Percentiles rank a stretch among this genome's conserved stretches.
These are phyloP conservation scores for Boletellus ananas DNA, from an alignment of 768 basidiomycete genomes.

Conservation along the genomic window DNA sequence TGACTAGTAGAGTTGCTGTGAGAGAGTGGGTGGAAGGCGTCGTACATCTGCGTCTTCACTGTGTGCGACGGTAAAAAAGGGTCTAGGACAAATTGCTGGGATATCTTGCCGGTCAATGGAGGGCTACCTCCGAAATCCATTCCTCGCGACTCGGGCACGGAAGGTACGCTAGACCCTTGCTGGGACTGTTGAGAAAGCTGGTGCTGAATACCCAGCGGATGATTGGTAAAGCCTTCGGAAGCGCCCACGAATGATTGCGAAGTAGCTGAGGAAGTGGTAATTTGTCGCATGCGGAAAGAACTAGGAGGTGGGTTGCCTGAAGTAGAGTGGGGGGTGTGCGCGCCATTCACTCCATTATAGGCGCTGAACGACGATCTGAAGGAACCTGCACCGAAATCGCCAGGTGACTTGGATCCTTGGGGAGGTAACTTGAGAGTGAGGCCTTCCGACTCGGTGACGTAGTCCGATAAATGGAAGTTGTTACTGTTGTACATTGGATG, in stretches of 20 bases:
- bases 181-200: slow-evolving; percentile 36
- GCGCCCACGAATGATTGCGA: slow-evolving; percentile 25
- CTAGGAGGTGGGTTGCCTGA: slow-evolving; percentile 31
- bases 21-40: slow-evolving; percentile 32
- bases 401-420: slow-evolving; percentile 25
- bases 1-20: slow-evolving; percentile 32
- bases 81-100: slow-evolving; percentile 32
- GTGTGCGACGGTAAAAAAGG: slow-evolving; percentile 33
- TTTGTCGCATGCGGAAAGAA: slow-evolving; percentile 37
- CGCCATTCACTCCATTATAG: slow-evolving; percentile 26
- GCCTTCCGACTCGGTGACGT: slow-evolving; percentile 31
- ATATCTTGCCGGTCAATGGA: slow-evolving; percentile 21
- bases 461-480: slow-evolving; percentile 34
- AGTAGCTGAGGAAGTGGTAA: slow-evolving; percentile 23
- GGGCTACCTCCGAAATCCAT: slow-evolving; percentile 33
- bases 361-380: slow-evolving; percentile 36
- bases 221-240: slow-evolving; percentile 25
- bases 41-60: slow-evolving; percentile 30
- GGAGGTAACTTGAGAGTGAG: slow-evolving; percentile 31
- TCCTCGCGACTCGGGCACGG: slow-evolving; percentile 26
- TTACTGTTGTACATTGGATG: slow-evolving; percentile 43
- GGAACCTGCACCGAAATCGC: slow-evolving; percentile 35
- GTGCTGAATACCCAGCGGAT: slow-evolving; percentile 31
- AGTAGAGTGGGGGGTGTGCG: slow-evolving; percentile 20
- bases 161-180: slow-evolving; percentile 21